Conservation (phyloP, 192 early-diverging fungal genomes). For the Phlyctochytrium planicorne region DNA sequence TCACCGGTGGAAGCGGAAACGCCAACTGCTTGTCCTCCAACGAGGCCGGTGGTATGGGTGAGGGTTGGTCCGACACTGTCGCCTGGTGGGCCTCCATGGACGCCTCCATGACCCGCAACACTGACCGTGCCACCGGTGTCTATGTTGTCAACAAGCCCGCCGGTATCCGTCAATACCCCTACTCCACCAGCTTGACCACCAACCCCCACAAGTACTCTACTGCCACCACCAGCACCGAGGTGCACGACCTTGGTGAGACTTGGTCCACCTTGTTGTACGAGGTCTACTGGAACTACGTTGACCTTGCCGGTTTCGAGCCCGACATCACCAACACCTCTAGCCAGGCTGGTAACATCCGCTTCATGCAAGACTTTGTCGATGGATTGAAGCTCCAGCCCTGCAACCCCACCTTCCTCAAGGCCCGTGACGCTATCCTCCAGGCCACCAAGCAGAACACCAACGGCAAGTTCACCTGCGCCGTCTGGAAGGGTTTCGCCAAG, state of each 20-base stretch:
- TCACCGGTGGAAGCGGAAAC: conserved; percentile 62
- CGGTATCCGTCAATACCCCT: conserved; percentile 57
- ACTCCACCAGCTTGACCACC: conserved; percentile 53
- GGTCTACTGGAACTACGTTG: conserved; percentile 56
- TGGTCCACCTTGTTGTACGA: conserved; percentile 64
- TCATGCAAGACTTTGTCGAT: conserved; percentile 51
- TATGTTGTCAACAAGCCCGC: conserved; percentile 31
- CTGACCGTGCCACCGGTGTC: conserved; percentile 43
- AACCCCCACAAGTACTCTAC: conserved; percentile 40
- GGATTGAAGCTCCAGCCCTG: conserved; percentile 52
- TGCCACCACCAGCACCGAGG: conserved; percentile 35
- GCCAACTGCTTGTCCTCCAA: conserved; percentile 50
- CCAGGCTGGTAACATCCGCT: conserved; percentile 41
- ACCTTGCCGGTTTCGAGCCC: neutral
- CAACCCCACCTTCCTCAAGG: conserved; percentile 41
- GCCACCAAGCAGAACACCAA: conserved; percentile 25
- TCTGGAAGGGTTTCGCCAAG: conserved; percentile 49
- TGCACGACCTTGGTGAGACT: conserved; percentile 59
- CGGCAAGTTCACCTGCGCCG: conserved; percentile 34
- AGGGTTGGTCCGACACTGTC: conserved; percentile 61
- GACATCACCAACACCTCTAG: neutral
- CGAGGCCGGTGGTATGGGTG: conserved; percentile 59
- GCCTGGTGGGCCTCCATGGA: conserved; percentile 38
- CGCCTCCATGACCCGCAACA: conserved; percentile 37
- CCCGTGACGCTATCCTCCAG: conserved; percentile 40